Evolutionary conservation across 192 early-diverging fungal species (phyloP), one percentile per base, ranked within the genome.

Genomic region (Coemansia guatemalensis): DNA sequence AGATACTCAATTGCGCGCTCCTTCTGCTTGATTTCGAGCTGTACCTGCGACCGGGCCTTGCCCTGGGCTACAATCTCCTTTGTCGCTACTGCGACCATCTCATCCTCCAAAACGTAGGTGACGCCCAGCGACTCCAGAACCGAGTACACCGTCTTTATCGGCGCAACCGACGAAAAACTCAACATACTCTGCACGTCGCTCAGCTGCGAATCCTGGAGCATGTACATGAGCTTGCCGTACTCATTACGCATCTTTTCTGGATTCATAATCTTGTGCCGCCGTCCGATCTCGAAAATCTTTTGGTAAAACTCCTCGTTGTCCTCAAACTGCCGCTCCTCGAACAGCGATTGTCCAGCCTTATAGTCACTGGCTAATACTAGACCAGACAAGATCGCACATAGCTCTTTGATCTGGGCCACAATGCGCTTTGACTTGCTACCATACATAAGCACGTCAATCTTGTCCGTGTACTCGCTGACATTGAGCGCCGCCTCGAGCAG

Each of bases 211-310:
- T 93, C 91, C 78, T 90, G 83, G 52, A 99, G 83, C 74, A 99
- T 59, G 77, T 95, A 97, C 85, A 97, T 89, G 53, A 99, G 81
- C 73, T 99, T 99, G 50, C 97, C 97, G 71, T 99, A 99, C 23
- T 92, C 91, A 58, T 85, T 82, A 57, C 97, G 85, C 95, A 99
- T 97, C 74, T 95, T 95, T 69, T 99, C 97, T 0, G 97, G 97
- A 65, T 94, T 92, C 89, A 91, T 92, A 69, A 93, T 90, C 78
- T 94, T 94, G 71, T 94, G 89, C 53, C 92, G 86, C 58, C 92
- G 83, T 24, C 85, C 85, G 27, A 86, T 81, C 73, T 86, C 85
- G 60, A 86, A 86, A 20, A 94, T 83, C 33, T 77, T 81, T 59
- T 91, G 88, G 71, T 86, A 94, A 50, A 93, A 93, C 32, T 88